Conservation (phyloP, 2,329 filamentous ascomycete species). For the Cercospora zeae-maydis region DNA sequence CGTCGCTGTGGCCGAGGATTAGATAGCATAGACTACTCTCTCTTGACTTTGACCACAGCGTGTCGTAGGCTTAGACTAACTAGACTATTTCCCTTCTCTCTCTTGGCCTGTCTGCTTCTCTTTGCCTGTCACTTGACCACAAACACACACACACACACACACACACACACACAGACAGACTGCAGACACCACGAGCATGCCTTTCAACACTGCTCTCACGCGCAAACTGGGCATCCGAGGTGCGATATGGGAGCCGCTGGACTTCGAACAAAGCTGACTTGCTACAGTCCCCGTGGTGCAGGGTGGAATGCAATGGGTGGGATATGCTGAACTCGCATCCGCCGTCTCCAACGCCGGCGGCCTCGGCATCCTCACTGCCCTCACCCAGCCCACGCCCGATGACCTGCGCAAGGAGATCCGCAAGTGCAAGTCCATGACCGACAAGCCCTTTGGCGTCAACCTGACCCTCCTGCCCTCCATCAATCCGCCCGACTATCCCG, state of each 20-base stretch:
- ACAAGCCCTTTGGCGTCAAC: conserved; percentile 85
- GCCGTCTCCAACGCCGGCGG: conserved; percentile 79
- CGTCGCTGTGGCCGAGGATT: background rate
- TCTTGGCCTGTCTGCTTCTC: background rate
- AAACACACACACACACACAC: too few relatives aligned
- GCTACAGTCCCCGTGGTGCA: conserved; percentile 71
- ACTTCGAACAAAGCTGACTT: conserved; percentile 4
- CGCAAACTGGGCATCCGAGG: conserved; percentile 57
- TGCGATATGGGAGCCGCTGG: conserved; percentile 16
- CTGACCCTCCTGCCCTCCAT: conserved; percentile 88
- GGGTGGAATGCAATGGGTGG: conserved; percentile 84
- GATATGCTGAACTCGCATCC: conserved; percentile 71
- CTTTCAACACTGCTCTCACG: conserved; percentile 63
- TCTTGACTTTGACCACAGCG: background rate
- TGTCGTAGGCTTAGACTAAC: too few relatives aligned
- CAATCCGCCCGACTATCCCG: conserved; percentile 84
- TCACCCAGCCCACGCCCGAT: conserved; percentile 89
- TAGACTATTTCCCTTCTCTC: conserved; percentile 1
- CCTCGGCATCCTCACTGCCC: conserved; percentile 75
- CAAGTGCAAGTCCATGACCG: conserved; percentile 75
- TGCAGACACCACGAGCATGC: conserved; percentile 45
- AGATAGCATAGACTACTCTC: conserved; percentile 2
- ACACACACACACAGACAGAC: too few relatives aligned
- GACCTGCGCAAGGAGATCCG: conserved; percentile 91
- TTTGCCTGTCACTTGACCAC: background rate